phyloP scores from a whole-genome alignment of 2,329 filamentous ascomycete species.

The Cercospora zeae-maydis region DNA sequence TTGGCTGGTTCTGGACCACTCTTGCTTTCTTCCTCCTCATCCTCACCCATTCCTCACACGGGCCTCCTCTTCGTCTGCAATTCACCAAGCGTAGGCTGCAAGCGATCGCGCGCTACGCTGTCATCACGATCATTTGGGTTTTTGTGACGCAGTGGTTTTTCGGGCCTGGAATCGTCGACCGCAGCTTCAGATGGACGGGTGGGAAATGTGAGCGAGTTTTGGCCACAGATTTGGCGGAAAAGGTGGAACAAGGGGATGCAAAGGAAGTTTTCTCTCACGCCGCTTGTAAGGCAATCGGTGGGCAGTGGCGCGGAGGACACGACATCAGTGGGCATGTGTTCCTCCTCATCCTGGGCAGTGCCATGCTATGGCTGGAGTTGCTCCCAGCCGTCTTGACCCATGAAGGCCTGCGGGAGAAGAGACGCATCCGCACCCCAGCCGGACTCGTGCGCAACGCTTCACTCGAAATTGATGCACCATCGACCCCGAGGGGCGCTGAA shows the following conservation, averaged over 20 bases:
- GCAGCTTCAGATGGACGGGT: conserved; percentile 82
- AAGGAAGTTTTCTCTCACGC: conserved; percentile 64
- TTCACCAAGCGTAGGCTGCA: conserved; percentile 51
- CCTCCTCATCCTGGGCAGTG: conserved; percentile 77
- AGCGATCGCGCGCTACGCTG: conserved; percentile 64
- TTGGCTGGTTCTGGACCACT: conserved; percentile 90
- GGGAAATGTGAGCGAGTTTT: conserved; percentile 69
- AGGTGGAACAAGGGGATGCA: conserved; percentile 42
- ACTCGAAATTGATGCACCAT: conserved; percentile 40
- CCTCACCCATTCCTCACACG: conserved; percentile 61
- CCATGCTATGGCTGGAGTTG: conserved; percentile 78
- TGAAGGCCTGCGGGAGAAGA: conserved; percentile 55
- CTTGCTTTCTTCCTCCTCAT: conserved; percentile 68
- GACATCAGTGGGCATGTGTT: conserved; percentile 97
- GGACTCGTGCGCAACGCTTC: conserved; percentile 55
- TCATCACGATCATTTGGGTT: conserved; percentile 76
- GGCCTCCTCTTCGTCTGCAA: conserved; percentile 40
- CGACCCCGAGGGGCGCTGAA: conserved; percentile 37
- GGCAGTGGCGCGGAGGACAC: conserved; percentile 86
- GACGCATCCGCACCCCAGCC: conserved; percentile 62
- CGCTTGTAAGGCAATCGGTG: conserved; percentile 78
- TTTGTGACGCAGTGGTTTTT: conserved; percentile 96
- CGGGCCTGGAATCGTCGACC: conserved; percentile 83
- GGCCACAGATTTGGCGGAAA: conserved; percentile 40
- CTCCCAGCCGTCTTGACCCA: conserved; percentile 55